Base-by-base conservation (phyloP, 192 early-diverging fungal species). In the Powellomyces hirtus region DNA sequence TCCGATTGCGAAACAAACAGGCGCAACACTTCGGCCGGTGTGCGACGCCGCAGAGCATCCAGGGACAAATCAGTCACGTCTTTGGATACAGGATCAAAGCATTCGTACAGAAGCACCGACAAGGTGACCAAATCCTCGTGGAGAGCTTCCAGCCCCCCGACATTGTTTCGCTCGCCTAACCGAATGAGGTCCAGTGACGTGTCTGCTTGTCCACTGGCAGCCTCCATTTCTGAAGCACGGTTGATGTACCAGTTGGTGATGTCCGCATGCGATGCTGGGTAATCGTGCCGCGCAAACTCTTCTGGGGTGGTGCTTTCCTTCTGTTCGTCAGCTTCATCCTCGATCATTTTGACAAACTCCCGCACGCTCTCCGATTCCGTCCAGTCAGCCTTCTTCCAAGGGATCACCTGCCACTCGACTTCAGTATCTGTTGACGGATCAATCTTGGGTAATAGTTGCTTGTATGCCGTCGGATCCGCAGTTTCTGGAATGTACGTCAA, bases 301-400 rank as follows among this genome's bases (percentile, higher is more conserved):
- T 5, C 30, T 11, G 51, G 56, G 13, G 45, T 14, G 26, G 33
- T 33, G 20, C 38, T 27, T 51, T 40, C 35, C 31, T 66, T 61
- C 11, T 60, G 61, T 22, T 67, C 66, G 49, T 49, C 51, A 26
- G 35, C 59, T 14, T 77, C 72, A 16, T 45, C 62, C 37, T 64
- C 78, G n/a, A 70, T 38, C 42, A 68, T 58, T 0, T 38, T 18
- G 22, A 89, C 50, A 14, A 71, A 60, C 11, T 76, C 77, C 53
- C 68, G 53, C 3, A 87, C 62, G 7, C 72, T 74, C 18, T 71
- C 66, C 33, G 71, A 38, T 64, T 91, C 88, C 0, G 83, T 84
- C 77, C 79, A 82, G 65, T 91, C 90, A 10, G 70, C 29, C 16
- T 79, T 75, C 42, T 86, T 71, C 89, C 89, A 88, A 4, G 86